Evolutionary conservation across 805 yeast species (phyloP).

Genomic region (Alloascoidea hylecoeti): DNA sequence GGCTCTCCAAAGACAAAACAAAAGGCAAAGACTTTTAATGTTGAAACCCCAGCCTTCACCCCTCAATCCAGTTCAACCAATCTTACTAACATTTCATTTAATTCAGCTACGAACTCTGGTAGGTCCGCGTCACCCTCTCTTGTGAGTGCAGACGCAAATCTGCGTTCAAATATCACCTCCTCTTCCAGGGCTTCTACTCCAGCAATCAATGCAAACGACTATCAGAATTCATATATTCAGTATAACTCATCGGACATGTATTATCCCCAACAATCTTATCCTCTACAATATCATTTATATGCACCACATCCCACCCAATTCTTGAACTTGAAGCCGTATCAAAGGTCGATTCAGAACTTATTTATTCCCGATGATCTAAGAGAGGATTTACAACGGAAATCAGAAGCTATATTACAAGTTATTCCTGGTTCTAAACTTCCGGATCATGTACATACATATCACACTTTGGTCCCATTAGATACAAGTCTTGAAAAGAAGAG

Average conservation of each 20-base stretch:
- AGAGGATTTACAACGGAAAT: slow-evolving; percentile 54
- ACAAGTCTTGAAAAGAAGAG: slow-evolving; percentile 21
- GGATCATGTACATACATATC: slow-evolving; percentile 67
- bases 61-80: slow-evolving; percentile 15
- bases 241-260: slow-evolving; percentile 15
- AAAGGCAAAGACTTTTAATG: slow-evolving; percentile 24
- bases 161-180: too few species aligned
- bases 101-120: slow-evolving; percentile 4
- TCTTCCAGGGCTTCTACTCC: slow-evolving; percentile 1
- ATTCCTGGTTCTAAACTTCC: slow-evolving; percentile 51
- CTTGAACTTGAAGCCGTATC: slow-evolving; percentile 50
- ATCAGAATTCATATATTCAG: slow-evolving; percentile 7
- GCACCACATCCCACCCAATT: slow-evolving; percentile 79
- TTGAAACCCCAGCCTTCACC: slow-evolving; percentile 31
- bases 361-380: slow-evolving; percentile 65
- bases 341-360: slow-evolving; percentile 52
- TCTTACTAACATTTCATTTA: not conserved
- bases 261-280: slow-evolving; percentile 21
- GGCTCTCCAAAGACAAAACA: slow-evolving; percentile 21
- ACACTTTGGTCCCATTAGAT: slow-evolving; percentile 76
- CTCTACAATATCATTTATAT: slow-evolving; percentile 72
- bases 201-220: not conserved
- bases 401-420: slow-evolving; percentile 68
- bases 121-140: slow-evolving; percentile 1
- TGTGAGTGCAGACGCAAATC: too few species aligned